Base-by-base conservation (phyloP, 495 filamentous ascomycete species). In the Aspergillus incahuasiensis region DNA sequence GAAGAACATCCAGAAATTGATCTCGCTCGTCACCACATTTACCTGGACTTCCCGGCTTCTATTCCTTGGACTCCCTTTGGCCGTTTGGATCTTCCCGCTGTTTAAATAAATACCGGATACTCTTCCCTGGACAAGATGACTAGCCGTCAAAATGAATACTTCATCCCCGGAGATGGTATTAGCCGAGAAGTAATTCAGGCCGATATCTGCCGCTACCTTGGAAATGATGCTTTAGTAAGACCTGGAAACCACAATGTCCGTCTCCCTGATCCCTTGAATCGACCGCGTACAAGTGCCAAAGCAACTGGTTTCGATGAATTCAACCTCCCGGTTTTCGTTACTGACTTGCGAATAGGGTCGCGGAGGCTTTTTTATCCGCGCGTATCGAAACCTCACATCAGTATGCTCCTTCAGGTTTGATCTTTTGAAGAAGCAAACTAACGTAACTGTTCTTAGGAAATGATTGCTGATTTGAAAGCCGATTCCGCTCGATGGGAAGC, bases 181-280 rank as follows among this genome's bases (percentile, higher is more conserved):
- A 87, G 89, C 71, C 83, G 91, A 57, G 89, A 96, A 71, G 91
- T 96, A 65, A 94, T 96, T 73, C 89, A 90, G 66, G 88, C 91
- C 68, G 91, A 96, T 74, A 92, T 96, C 57, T 95, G 91, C 78
- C 87, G 90, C 69, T 96, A 94, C 68, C 83, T 96, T 55, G 91
- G 91, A 61, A 89, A 89, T 65, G 91, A 96, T 80, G 91, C 91
- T 30, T 82, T 91, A 61, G 90, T 94, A 62, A 85, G 88, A 69
- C 91, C 91, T 55, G 90, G 89, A 69, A 82, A 76, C 57, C 89
- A 91, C 73, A 81, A 89, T 82, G 90, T 91, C 76, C 66, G 83
- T 72, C 59, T 61, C 59, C 63, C 59, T 50, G 34, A 58, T 38
- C 41, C 50, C 56, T 56, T 60, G 47, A 49, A 24, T 54, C 43